Evolutionary conservation across 441 rosid species (phyloP).

Genomic region (Jatropha multifida): DNA sequence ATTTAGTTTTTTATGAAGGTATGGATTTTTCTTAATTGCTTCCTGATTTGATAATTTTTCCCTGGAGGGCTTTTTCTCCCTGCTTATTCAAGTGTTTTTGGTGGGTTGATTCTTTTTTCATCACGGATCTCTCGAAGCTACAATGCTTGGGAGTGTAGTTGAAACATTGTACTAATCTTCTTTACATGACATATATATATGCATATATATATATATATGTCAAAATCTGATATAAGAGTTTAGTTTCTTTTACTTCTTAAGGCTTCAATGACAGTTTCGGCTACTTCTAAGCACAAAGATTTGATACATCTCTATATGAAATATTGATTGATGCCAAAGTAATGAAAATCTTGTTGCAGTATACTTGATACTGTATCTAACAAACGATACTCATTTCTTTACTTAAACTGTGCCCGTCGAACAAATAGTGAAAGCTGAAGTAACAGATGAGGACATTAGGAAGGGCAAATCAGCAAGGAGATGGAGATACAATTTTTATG

Average conservation of each 20-base stretch:
- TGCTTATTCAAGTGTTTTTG: constrained; percentile 25
- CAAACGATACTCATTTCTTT: too few relatives aligned
- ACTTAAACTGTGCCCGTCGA: background rate
- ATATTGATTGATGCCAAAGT: too few relatives aligned
- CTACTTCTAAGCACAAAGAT: too few relatives aligned
- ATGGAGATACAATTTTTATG: too few relatives aligned
- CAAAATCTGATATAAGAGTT: constrained; percentile 11
- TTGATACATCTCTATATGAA: too few relatives aligned
- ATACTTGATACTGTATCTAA: too few relatives aligned
- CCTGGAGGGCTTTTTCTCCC: background rate
- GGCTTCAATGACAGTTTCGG: background rate
- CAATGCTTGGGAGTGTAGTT: constrained; percentile 26
- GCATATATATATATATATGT: constrained; percentile 8
- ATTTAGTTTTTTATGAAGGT: constrained; percentile 26
- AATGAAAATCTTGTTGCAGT: too few relatives aligned
- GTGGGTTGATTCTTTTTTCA: constrained; percentile 27
- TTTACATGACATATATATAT: constrained; percentile 7
- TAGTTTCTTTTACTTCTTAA: background rate
- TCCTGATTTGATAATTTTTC: constrained; percentile 21
- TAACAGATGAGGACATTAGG: background rate
- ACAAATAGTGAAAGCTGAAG: background rate
- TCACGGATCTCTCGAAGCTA: constrained; percentile 17
- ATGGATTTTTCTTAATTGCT: constrained; percentile 27
- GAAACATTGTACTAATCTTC: constrained; percentile 12
- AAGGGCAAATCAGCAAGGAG: background rate